phyloP scores from a whole-genome alignment of 1,284 basidiomycete species.

The Dichomitus squalens region DNA sequence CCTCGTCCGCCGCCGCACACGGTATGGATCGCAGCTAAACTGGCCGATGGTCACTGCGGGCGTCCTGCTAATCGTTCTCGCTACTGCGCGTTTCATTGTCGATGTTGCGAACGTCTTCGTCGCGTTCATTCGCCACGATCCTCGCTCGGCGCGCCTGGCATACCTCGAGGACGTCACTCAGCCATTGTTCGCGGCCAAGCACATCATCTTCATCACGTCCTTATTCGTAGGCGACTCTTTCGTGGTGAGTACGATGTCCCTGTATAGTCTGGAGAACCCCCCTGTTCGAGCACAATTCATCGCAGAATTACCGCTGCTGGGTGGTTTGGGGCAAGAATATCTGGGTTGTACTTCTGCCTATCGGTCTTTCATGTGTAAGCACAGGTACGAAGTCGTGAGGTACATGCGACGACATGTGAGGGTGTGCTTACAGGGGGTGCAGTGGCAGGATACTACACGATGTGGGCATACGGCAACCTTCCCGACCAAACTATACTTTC shows the following conservation, averaged over 20 bases:
- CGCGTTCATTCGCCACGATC: constrained; percentile 21
- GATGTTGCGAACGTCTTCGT: constrained; percentile 20
- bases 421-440: not conserved
- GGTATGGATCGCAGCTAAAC: constrained; percentile 6
- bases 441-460: not conserved
- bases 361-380: constrained; percentile 19
- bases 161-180: constrained; percentile 42
- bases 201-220: constrained; percentile 16
- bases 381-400: no score
- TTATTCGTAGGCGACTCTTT: constrained; percentile 23
- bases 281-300: not conserved
- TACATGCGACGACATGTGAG: no score
- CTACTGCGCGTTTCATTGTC: constrained; percentile 19
- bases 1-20: constrained; percentile 1
- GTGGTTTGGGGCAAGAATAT: constrained; percentile 25
- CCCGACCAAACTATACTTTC: constrained; percentile 5
- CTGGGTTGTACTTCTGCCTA: constrained; percentile 19
- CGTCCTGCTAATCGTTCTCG: constrained; percentile 17
- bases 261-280: no score
- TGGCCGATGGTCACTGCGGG: constrained; percentile 19
- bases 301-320: constrained; percentile 26
- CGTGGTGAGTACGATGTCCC: constrained; percentile 20
- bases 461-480: constrained; percentile 12
- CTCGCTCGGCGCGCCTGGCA: constrained; percentile 47
- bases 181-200: constrained; percentile 24